These are phyloP conservation scores for Trypanosoma theileri DNA, from an alignment of 208 protist genomes.

Conservation along the genomic window DNA sequence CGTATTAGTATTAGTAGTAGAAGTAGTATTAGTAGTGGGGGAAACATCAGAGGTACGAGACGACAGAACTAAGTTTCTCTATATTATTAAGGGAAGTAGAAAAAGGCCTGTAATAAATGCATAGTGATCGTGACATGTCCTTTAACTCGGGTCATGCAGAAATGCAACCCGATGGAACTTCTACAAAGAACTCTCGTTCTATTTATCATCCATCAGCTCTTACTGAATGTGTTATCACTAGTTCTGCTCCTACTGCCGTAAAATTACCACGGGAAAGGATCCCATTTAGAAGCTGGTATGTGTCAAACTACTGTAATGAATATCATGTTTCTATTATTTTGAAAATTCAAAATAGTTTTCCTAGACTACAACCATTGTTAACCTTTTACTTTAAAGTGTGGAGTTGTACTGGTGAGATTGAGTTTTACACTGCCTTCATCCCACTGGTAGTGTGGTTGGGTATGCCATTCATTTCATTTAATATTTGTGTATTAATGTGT, in stretches of 20 bases:
- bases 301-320: slow-evolving; percentile 63
- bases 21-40: too few species aligned
- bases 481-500: slow-evolving; percentile 52
- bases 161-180: too few species aligned
- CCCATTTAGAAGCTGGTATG: slow-evolving; percentile 72
- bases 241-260: too few species aligned
- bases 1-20: slow-evolving; percentile 11
- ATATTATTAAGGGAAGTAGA: too few species aligned
- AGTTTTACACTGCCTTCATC: slow-evolving; percentile 68
- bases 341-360: slow-evolving; percentile 35
- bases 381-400: slow-evolving; percentile 61
- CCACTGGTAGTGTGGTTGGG: slow-evolving; percentile 59
- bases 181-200: neutral
- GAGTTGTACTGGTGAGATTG: slow-evolving; percentile 66
- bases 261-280: slow-evolving; percentile 5
- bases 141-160: too few species aligned
- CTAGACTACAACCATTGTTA: slow-evolving; percentile 30
- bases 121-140: too few species aligned
- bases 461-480: slow-evolving; percentile 26
- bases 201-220: neutral
- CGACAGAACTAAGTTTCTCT: too few species aligned
- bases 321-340: slow-evolving; percentile 42
- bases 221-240: neutral
- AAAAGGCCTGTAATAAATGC: too few species aligned
- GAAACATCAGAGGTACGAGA: too few species aligned